Evolutionary conservation across 345 rosid genomes (phyloP).

Genomic region (Stellera chamaejasme): DNA sequence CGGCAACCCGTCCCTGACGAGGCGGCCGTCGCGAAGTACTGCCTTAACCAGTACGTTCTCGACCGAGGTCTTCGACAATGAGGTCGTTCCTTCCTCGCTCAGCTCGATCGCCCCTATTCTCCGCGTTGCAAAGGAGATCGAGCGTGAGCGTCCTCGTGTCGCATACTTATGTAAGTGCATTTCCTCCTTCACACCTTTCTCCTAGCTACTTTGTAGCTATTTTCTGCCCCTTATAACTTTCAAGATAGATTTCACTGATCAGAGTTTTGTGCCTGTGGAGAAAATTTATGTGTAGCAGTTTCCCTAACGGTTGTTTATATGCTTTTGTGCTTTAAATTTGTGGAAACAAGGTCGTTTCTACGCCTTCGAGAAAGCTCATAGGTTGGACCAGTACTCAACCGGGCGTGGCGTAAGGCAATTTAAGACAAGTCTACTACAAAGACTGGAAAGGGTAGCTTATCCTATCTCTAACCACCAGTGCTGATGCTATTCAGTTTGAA

Average conservation of each 20-base stretch:
- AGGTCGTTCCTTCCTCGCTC: constrained; percentile 87
- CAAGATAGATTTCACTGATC: background rate
- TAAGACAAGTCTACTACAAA: constrained; percentile 54
- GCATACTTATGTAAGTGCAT: constrained; percentile 77
- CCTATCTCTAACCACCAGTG: too few species aligned
- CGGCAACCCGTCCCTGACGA: constrained; percentile 36
- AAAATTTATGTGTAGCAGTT: background rate
- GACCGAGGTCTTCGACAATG: constrained; percentile 92
- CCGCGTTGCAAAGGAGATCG: constrained; percentile 83
- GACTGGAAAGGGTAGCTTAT: constrained; percentile 50
- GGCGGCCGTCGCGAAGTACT: constrained; percentile 85
- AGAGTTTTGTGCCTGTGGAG: background rate
- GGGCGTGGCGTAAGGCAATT: constrained; percentile 76
- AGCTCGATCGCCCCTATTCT: constrained; percentile 74
- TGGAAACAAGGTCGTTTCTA: constrained; percentile 49
- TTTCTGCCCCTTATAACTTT: background rate
- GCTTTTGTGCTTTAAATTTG: background rate
- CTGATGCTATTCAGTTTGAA: too few species aligned
- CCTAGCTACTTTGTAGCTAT: too few species aligned
- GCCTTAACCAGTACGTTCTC: constrained; percentile 61
- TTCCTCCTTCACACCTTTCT: background rate
- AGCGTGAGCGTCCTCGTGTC: constrained; percentile 92
- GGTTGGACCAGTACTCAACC: constrained; percentile 48
- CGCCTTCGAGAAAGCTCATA: constrained; percentile 67
- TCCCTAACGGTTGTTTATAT: background rate